These are phyloP conservation scores for Candida quercuum DNA, from an alignment of 805 yeast species.

Conservation along the genomic window DNA sequence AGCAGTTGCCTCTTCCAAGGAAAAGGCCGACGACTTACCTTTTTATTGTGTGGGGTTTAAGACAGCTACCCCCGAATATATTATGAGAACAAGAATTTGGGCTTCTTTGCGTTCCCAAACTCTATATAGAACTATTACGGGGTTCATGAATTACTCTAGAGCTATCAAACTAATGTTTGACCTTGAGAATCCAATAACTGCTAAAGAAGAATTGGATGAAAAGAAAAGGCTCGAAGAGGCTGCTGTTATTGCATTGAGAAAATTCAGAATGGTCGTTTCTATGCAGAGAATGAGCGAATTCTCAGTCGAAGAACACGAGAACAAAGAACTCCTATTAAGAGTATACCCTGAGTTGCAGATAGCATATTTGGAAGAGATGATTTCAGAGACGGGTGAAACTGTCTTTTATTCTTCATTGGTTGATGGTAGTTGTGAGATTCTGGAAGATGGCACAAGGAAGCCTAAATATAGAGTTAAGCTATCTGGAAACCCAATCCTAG, in stretches of 20 bases:
- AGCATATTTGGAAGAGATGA: conserved; percentile 53
- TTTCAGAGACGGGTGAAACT: conserved; percentile 30
- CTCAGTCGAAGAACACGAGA: conserved; percentile 50
- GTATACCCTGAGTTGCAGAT: conserved; percentile 66
- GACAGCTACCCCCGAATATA: conserved; percentile 50
- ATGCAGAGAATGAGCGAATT: conserved; percentile 57
- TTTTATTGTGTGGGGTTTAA: conserved; percentile 62
- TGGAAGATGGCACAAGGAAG: conserved; percentile 50
- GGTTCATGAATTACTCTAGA: conserved; percentile 64
- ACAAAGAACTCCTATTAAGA: conserved; percentile 52
- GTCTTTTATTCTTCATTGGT: conserved; percentile 59
- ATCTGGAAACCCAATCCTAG: conserved; percentile 78
- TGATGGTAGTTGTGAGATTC: conserved; percentile 63
- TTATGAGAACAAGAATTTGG: conserved; percentile 68
- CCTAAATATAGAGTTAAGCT: conserved; percentile 62
- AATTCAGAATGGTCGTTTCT: conserved; percentile 59
- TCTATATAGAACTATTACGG: conserved; percentile 64
- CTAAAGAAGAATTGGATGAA: conserved; percentile 28
- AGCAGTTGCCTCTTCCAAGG: conserved; percentile 10
- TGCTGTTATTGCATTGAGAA: conserved; percentile 52
- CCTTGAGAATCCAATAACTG: conserved; percentile 44
- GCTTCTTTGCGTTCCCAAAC: conserved; percentile 73
- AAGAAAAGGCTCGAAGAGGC: conserved; percentile 37
- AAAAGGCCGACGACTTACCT: conserved; percentile 45
- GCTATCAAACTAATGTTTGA: conserved; percentile 63